phyloP scores from a whole-genome alignment of 306 rosid species.

The Gastrolobium bilobum region DNA sequence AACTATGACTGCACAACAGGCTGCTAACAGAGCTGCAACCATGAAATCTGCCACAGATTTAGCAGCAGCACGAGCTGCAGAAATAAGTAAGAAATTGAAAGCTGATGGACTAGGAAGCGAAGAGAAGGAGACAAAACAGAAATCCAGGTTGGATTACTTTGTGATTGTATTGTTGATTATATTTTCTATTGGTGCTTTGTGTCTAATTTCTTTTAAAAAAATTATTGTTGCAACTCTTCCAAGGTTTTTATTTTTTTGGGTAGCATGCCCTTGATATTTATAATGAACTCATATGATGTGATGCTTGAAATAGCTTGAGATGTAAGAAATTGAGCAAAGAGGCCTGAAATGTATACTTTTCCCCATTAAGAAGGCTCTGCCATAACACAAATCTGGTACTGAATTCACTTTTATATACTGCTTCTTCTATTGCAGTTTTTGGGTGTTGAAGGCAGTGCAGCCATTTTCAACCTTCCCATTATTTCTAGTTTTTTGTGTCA shows the following conservation, averaged over 20 bases:
- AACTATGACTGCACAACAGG: conserved; percentile 93
- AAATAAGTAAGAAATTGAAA: conserved; percentile 91
- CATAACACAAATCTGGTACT: conserved; percentile 2
- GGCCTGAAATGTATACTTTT: neutral
- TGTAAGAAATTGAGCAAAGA: conserved; percentile 4
- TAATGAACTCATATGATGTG: neutral
- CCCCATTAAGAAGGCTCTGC: neutral
- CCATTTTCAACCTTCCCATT: neutral
- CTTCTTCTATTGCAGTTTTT: neutral
- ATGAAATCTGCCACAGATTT: conserved; percentile 97
- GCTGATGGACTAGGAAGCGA: conserved; percentile 74
- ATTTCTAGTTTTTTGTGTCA: neutral
- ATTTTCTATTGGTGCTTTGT: conserved; percentile 5
- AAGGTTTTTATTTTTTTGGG: neutral
- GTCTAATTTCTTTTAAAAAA: conserved; percentile 14
- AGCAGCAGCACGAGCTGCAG: conserved; percentile 99
- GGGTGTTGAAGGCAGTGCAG: neutral
- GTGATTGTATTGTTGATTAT: conserved; percentile 12
- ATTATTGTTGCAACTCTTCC: conserved; percentile 24
- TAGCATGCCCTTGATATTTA: conserved; percentile 17
- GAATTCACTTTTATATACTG: neutral
- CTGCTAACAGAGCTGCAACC: conserved; percentile 93
- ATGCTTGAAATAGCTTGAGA: conserved; percentile 31
- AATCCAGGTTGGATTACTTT: conserved; percentile 73
- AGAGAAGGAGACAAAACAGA: conserved; percentile 68